Conservation (phyloP, 495 filamentous ascomycete species). For the Beverwykella pulmonaria region DNA sequence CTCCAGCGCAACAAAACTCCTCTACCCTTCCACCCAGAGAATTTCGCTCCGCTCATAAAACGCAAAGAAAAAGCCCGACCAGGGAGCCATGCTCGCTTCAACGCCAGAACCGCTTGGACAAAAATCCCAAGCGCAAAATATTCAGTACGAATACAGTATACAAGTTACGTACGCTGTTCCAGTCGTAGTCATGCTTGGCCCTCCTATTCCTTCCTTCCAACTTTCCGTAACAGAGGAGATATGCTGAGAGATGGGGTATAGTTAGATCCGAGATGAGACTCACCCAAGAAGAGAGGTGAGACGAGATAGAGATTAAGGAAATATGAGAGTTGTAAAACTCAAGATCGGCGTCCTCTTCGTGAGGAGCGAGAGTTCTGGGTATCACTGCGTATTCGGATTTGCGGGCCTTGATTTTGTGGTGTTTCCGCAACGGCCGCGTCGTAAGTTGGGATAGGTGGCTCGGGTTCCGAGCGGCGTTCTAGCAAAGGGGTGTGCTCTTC, state of each 20-base stretch:
- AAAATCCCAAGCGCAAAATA: background rate
- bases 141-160: constrained; percentile 9
- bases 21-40: background rate
- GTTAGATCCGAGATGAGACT: constrained; percentile 6
- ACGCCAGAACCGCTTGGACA: constrained; percentile 2
- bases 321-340: background rate
- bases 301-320: background rate
- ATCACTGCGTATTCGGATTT: constrained; percentile 36
- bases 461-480: constrained; percentile 5
- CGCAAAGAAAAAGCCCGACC: background rate
- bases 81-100: constrained; percentile 6
- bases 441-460: constrained; percentile 47
- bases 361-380: constrained; percentile 35
- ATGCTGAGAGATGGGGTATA: constrained; percentile 38
- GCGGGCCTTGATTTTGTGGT: constrained; percentile 9
- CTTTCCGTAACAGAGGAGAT: constrained; percentile 19
- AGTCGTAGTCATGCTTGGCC: background rate
- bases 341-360: constrained; percentile 11
- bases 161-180: background rate
- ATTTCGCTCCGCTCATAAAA: background rate
- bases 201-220: constrained; percentile 8
- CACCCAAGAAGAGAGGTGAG: background rate
- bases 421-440: constrained; percentile 40
- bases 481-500: constrained; percentile 25
- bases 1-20: constrained; percentile 3